Percentiles rank a stretch among this genome's conserved stretches.
phyloP scores from a whole-genome alignment of 2,329 filamentous ascomycete species.

The Venturia effusa region DNA sequence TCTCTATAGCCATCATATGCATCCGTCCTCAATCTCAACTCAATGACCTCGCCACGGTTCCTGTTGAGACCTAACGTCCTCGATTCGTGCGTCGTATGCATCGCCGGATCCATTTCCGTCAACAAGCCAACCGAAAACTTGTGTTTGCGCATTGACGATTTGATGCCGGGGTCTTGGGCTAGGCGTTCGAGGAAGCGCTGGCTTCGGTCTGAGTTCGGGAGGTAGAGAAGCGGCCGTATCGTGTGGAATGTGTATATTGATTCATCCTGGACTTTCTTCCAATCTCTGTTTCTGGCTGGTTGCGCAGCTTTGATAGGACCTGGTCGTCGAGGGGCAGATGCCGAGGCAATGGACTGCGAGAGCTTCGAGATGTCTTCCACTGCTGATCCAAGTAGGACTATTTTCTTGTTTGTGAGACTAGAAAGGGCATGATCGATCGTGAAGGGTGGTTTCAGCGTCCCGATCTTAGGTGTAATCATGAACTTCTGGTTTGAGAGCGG shows the following conservation, averaged over 20 bases:
- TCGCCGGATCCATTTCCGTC: slow-evolving; percentile 88
- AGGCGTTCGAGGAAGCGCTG: slow-evolving; percentile 64
- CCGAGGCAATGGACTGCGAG: slow-evolving; percentile 24
- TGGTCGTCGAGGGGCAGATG: slow-evolving; percentile 28
- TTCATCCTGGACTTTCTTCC: slow-evolving; percentile 44
- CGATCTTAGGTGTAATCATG: slow-evolving; percentile 51
- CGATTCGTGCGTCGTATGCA: slow-evolving; percentile 73
- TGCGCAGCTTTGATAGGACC: slow-evolving; percentile 30
- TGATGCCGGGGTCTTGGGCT: slow-evolving; percentile 75
- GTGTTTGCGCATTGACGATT: slow-evolving; percentile 71
- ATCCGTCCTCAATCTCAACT: slow-evolving; percentile 83
- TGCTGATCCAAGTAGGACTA: slow-evolving; percentile 55
- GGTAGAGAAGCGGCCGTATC: slow-evolving; percentile 62
- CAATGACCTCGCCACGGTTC: slow-evolving; percentile 81
- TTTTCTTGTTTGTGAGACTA: slow-evolving; percentile 45
- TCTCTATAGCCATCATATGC: slow-evolving; percentile 88
- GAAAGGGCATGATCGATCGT: slow-evolving; percentile 43
- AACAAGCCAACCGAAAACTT: slow-evolving; percentile 74
- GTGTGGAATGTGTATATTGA: slow-evolving; percentile 70
- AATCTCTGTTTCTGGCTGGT: slow-evolving; percentile 28
- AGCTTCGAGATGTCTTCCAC: slow-evolving; percentile 48
- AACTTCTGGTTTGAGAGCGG: slow-evolving; percentile 57
- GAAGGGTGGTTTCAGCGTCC: slow-evolving; percentile 54
- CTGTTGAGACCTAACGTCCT: slow-evolving; percentile 78
- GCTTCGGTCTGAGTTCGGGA: slow-evolving; percentile 65